Base-by-base conservation (phyloP, 2,329 filamentous ascomycete genomes). In the Diplodia scrobiculata region DNA sequence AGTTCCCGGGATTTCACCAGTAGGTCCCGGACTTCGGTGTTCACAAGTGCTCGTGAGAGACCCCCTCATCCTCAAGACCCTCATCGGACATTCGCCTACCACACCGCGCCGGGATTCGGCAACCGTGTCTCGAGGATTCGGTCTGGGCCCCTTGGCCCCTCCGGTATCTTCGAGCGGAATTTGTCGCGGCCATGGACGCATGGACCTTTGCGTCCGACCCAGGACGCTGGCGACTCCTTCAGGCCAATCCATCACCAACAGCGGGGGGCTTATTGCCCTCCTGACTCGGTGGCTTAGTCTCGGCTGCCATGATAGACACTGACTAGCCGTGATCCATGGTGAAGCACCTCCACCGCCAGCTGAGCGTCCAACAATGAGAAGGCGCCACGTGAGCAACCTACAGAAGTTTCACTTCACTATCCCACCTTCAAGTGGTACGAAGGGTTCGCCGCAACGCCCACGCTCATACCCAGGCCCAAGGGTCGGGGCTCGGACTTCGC, bases 401-500 rank as follows among this genome's bases (percentile, higher is more conserved):
- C 1, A 3, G 32, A 25, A 47, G 25, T 5, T 14, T n/a, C 21
- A n/a, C n/a, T 50, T 62, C 41, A 36, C 45, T 41, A n/a, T 50
- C 58, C 58, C 25, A 27, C 27, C 45, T 45, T 50, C 45, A 50
- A 13, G 29, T 29, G 17, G 13, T 27, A 11, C 21, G 45, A 9
- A 29, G 32, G 10, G 19, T 17, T 50, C 11, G 29, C 45, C 41
- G 36, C 27, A 14, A n/a, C 6, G 13, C 41, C n/a, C n/a, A n/a
- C n/a, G 52, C 52, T 38, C 52, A 38, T 9, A 36, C 25, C 27
- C 38, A 48, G 27, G n/a, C 34, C 45, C 36, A 50, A 21, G 27
- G 27, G 41, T 17, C 55, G 55, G 55, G 55, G 27, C 58, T 50
- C 58, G 58, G 58, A 32, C 58, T 45, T 47, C 41, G 45, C 58